These are phyloP conservation scores for Amesomyces nigricolor DNA, from an alignment of 2,329 filamentous ascomycete species.

Conservation along the genomic window DNA sequence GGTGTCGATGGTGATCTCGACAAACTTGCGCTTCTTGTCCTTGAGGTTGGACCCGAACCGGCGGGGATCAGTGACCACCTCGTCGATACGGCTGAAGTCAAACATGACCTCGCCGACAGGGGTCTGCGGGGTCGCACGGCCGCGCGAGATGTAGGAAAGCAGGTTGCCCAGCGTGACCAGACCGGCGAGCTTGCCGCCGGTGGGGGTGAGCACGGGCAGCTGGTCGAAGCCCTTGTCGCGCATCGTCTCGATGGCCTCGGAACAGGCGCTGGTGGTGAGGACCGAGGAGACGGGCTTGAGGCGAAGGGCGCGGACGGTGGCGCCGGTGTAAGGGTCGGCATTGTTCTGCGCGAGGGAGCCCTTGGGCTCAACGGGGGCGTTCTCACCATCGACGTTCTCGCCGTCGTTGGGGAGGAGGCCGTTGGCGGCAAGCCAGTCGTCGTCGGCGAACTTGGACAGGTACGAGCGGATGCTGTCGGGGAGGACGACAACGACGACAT, in stretches of 20 bases:
- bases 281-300: constrained; percentile 93
- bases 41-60: constrained; percentile 46
- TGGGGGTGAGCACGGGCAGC: constrained; percentile 75
- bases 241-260: constrained; percentile 94
- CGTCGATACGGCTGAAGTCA: constrained; percentile 79
- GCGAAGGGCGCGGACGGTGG: constrained; percentile 75
- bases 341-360: constrained; percentile 32
- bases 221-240: constrained; percentile 97
- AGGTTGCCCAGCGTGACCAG: constrained; percentile 93
- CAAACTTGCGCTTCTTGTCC: constrained; percentile 63
- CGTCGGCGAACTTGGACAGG: constrained; percentile 95
- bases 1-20: constrained; percentile 91
- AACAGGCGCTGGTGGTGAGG: constrained; percentile 62
- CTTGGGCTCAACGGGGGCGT: constrained; percentile 39
- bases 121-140: constrained; percentile 67
- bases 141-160: constrained; percentile 80
- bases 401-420: constrained; percentile 67
- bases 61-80: constrained; percentile 84
- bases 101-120: constrained; percentile 92
- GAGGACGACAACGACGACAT: constrained; percentile 83
- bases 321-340: constrained; percentile 66
- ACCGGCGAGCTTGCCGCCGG: constrained; percentile 70
- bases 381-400: constrained; percentile 37
- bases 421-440: constrained; percentile 98
- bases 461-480: constrained; percentile 98